Base-by-base conservation (phyloP, 441 rosid genomes). In the Omphalea diandra region DNA sequence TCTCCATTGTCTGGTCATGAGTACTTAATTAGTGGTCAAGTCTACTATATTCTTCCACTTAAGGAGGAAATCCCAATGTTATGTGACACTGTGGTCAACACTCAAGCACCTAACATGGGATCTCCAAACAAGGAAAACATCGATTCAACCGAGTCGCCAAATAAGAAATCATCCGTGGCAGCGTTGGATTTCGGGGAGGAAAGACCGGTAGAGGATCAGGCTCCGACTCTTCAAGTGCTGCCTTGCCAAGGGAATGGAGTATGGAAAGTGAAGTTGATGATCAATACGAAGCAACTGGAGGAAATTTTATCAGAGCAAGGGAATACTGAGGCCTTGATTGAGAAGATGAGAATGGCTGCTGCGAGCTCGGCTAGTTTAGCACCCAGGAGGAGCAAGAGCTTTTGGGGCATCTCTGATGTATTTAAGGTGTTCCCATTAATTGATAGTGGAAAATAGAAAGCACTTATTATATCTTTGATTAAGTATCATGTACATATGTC, bases 231-330 rank as follows among this genome's bases (percentile, higher is more conserved):
- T 7, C 76, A 85, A 69, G 89, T 83, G 55, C 83, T 87, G 68
- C 88, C 90, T 0, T 64, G 77, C 61, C 78, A 81, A 40, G 77
- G 83, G 73, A 74, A 88, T 0, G 91, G 93, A 8, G 86, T 88
- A 29, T 88, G 90, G 93, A 88, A 78, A 73, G 94, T 88, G 68
- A 90, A 86, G 69, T 47, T 88, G 70, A 83, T 77, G 75, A 87
- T 90, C 12, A 80, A 73, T 44, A 73, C 85, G 1, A 79, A 80
- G 82, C 87, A 85, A 62, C 68, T 88, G 77, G 93, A 73, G 79
- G 91, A 88, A 56, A 90, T 90, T 69, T 65, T 88, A 55, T 78
- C 94, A 0, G 85, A 81, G 59, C 77, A 84, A 73, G 93, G 68
- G 38, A 83, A 86, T 49, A 84, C 87, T 0, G 88, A 87, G 65